A percentile compares a stretch with the other conserved stretches of the same genome.
These are phyloP conservation scores for Phytophthora citricola DNA, from an alignment of 352 stramenopile species.

Conservation along the genomic window DNA sequence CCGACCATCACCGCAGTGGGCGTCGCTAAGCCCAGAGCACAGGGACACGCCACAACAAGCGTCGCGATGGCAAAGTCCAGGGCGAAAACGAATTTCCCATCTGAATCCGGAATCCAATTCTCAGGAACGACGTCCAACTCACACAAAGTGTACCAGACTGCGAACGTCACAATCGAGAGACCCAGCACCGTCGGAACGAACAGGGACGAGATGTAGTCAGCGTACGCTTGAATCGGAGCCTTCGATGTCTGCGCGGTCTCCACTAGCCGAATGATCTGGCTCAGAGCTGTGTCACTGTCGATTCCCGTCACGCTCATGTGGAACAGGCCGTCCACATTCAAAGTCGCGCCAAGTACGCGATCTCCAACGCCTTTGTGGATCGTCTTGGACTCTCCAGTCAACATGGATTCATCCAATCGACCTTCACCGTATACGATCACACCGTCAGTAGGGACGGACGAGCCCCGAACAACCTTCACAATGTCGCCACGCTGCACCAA, in stretches of 20 bases:
- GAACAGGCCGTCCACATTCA: constrained; percentile 92
- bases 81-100: constrained; percentile 90
- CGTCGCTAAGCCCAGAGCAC: constrained; percentile 97
- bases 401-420: constrained; percentile 93
- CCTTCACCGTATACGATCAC: constrained; percentile 90
- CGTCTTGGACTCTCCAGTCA: constrained; percentile 94
- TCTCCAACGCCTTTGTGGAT: constrained; percentile 90
- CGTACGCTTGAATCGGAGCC: constrained; percentile 97
- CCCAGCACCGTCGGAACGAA: constrained; percentile 95
- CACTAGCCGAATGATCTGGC: constrained; percentile 98
- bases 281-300: constrained; percentile 91
- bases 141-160: constrained; percentile 92
- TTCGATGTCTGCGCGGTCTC: constrained; percentile 97
- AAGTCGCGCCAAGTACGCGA: constrained; percentile 85
- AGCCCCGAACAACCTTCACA: constrained; percentile 92
- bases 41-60: constrained; percentile 98
- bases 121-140: constrained; percentile 57
- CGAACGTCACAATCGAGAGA: constrained; percentile 93
- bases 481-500: constrained; percentile 92
- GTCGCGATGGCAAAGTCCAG: constrained; percentile 97
- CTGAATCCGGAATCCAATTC: constrained; percentile 64
- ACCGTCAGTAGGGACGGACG: constrained; percentile 92
- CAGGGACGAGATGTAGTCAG: constrained; percentile 93
- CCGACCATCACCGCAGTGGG: constrained; percentile 98
- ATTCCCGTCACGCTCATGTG: constrained; percentile 93